These are phyloP conservation scores for Candida hungchunana DNA, from an alignment of 805 yeast genomes.

Conservation along the genomic window DNA sequence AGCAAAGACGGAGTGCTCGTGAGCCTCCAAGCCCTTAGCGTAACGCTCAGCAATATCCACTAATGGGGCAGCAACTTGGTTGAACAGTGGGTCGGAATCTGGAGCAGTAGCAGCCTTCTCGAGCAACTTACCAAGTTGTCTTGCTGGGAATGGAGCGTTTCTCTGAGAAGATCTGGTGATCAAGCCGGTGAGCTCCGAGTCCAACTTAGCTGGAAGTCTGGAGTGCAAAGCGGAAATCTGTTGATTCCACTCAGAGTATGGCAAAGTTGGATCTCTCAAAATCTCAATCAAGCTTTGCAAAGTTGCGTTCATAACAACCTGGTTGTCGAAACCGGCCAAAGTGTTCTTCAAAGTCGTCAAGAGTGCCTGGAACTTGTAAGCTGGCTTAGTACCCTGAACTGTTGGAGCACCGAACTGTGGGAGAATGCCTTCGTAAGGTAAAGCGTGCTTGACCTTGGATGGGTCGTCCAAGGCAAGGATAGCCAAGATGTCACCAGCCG, in stretches of 20 bases:
- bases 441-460: conserved; percentile 93
- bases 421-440: conserved; percentile 90
- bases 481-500: conserved; percentile 96
- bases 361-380: conserved; percentile 61
- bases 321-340: conserved; percentile 90
- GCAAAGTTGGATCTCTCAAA: conserved; percentile 75
- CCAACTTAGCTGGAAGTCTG: conserved; percentile 77
- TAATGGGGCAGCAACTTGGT: conserved; percentile 67
- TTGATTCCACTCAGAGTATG: conserved; percentile 88
- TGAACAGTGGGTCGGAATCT: conserved; percentile 48
- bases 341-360: conserved; percentile 68
- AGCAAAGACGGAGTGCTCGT: conserved; percentile 76
- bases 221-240: conserved; percentile 89
- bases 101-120: conserved; percentile 55
- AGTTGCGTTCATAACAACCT: conserved; percentile 85
- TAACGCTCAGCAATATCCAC: conserved; percentile 66
- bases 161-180: conserved; percentile 64
- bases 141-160: conserved; percentile 89
- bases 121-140: conserved; percentile 68
- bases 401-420: conserved; percentile 85
- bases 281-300: conserved; percentile 68
- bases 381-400: conserved; percentile 79
- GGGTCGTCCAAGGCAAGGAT: conserved; percentile 95
- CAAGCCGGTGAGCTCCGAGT: conserved; percentile 56
- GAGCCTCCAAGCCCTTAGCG: conserved; percentile 71